Conservation (phyloP, 192 early-diverging fungal genomes). For the Mortierella alpina region DNA sequence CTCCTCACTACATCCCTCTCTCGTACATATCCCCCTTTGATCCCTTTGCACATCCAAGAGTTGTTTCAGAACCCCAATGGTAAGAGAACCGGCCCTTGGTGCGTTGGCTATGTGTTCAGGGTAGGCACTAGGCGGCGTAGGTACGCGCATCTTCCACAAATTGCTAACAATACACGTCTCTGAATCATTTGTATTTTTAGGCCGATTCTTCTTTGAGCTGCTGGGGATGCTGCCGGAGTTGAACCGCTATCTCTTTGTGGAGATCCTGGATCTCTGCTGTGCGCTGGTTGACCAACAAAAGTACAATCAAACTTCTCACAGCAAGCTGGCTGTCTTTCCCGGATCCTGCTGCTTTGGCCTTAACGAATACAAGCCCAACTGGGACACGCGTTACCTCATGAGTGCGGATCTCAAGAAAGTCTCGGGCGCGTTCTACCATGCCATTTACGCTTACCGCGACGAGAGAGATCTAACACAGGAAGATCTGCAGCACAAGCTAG, state of each 20-base stretch:
- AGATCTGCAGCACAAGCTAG: slow-evolving; percentile 33
- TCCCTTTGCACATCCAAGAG: slow-evolving; percentile 47
- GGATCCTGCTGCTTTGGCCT: slow-evolving; percentile 46
- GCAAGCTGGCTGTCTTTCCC: slow-evolving; percentile 42
- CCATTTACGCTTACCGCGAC: slow-evolving; percentile 48
- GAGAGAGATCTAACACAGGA: slow-evolving; percentile 43
- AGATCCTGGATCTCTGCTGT: slow-evolving; percentile 49
- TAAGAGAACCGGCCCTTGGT: neutral
- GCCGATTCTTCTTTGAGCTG: slow-evolving; percentile 47
- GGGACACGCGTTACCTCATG: slow-evolving; percentile 42
- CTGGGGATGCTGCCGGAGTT: slow-evolving; percentile 48
- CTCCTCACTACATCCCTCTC: slow-evolving; percentile 46
- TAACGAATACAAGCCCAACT: slow-evolving; percentile 39
- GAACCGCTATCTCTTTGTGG: slow-evolving; percentile 47
- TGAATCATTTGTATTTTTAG: neutral
- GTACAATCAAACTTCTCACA: slow-evolving; percentile 40
- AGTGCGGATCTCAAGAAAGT: slow-evolving; percentile 23
- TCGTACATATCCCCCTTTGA: slow-evolving; percentile 41
- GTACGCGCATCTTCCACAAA: no score
- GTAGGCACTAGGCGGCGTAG: no score
- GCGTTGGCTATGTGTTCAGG: neutral
- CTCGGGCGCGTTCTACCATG: slow-evolving; percentile 45
- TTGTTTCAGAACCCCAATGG: slow-evolving; percentile 54
- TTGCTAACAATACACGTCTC: no score
- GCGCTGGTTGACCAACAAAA: slow-evolving; percentile 39